Conservation (phyloP, 2,329 filamentous ascomycete species). For the Hyphodiscus sp. region DNA sequence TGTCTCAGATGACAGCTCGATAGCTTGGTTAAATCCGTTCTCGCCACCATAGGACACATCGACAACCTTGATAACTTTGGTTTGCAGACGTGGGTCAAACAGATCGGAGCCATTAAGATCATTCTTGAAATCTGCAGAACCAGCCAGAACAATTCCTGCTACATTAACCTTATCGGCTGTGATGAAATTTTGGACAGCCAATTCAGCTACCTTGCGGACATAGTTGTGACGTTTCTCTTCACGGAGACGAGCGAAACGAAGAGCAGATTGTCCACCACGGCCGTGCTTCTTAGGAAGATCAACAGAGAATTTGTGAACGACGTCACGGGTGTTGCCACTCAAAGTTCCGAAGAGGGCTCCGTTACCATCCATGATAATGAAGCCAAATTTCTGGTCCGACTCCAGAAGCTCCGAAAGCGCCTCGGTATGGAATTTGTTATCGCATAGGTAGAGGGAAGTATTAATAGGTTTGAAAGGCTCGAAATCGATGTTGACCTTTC, state of each 20-base stretch:
- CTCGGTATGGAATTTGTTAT: slow-evolving; percentile 99
- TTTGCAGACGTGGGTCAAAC: slow-evolving; percentile 85
- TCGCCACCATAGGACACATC: slow-evolving; percentile 98
- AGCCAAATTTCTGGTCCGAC: slow-evolving; percentile 98
- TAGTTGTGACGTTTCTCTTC: slow-evolving; percentile 99
- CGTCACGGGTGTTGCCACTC: slow-evolving; percentile 93
- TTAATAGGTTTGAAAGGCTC: slow-evolving; percentile 99
- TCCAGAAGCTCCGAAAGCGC: slow-evolving; percentile 94
- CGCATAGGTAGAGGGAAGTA: slow-evolving; percentile 96
- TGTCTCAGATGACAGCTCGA: slow-evolving; percentile 90
- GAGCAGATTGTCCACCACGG: slow-evolving; percentile 97
- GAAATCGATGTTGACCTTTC: slow-evolving; percentile 99
- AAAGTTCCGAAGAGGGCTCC: slow-evolving; percentile 94
- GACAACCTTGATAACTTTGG: slow-evolving; percentile 98
- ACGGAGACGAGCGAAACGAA: slow-evolving; percentile 98
- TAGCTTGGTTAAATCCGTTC: slow-evolving; percentile 99
- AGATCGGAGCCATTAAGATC: slow-evolving; percentile 96
- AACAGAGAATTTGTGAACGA: slow-evolving; percentile 96
- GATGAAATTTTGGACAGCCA: slow-evolving; percentile 98
- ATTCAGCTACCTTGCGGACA: slow-evolving; percentile 94
- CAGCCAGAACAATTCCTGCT: slow-evolving; percentile 87
- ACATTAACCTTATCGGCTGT: slow-evolving; percentile 98
- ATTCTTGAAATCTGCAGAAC: slow-evolving; percentile 99
- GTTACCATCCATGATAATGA: slow-evolving; percentile 99
- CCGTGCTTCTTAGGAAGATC: slow-evolving; percentile 99